A percentile compares a stretch with the other conserved stretches of the same genome.
phyloP scores from a whole-genome alignment of 2,329 filamentous ascomycete genomes.

The Mariannaea sp. region DNA sequence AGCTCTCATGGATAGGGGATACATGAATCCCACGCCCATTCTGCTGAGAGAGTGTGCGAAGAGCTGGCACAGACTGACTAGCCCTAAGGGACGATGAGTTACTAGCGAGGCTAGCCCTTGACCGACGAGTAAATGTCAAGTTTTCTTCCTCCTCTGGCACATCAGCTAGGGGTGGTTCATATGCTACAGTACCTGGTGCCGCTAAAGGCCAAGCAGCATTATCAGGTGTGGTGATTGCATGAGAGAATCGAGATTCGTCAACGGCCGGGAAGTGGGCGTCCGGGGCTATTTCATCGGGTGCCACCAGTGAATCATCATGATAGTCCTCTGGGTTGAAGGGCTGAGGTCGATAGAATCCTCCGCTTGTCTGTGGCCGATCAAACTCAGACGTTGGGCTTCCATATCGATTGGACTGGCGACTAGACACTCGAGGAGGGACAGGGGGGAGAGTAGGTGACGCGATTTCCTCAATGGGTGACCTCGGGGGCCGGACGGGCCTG shows the following conservation, averaged over 20 bases:
- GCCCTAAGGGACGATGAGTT: constrained; percentile 57
- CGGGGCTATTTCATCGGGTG: constrained; percentile 19
- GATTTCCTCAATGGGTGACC: constrained; percentile 38
- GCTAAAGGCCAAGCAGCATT: constrained; percentile 50
- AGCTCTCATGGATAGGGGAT: constrained; percentile 52
- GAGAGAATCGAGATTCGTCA: constrained; percentile 37
- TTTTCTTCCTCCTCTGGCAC: constrained; percentile 68
- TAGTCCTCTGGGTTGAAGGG: constrained; percentile 44
- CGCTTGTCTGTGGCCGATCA: constrained; percentile 52
- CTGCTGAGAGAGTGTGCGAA: constrained; percentile 50
- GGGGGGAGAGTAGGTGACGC: constrained; percentile 44
- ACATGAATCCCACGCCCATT: constrained; percentile 34
- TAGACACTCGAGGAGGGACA: constrained; percentile 58
- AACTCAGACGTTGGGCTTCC: constrained; percentile 44
- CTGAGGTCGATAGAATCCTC: constrained; percentile 51
- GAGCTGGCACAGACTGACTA: constrained; percentile 60
- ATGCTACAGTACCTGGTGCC: constrained; percentile 35
- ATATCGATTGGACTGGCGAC: constrained; percentile 55
- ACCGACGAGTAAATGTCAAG: constrained; percentile 43
- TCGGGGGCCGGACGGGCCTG: constrained; percentile 52
- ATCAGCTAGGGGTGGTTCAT: constrained; percentile 56
- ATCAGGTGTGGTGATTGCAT: constrained; percentile 50
- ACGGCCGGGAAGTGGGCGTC: constrained; percentile 20
- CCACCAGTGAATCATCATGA: constrained; percentile 26
- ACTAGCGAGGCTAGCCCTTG: constrained; percentile 52